phyloP scores from a whole-genome alignment of 495 filamentous ascomycete species.

The Neurospora sp. region DNA sequence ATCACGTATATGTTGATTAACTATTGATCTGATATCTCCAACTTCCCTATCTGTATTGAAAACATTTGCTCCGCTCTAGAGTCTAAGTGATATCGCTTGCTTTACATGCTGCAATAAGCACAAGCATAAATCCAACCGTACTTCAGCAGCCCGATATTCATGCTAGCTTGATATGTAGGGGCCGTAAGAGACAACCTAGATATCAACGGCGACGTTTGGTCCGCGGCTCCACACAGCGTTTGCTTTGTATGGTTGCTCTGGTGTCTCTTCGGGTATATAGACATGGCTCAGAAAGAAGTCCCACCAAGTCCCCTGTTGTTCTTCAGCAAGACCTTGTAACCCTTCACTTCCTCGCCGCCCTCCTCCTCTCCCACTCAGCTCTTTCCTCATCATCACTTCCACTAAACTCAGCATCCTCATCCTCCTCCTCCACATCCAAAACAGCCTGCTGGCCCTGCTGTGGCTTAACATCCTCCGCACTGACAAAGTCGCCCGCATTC shows the following conservation, averaged over 20 bases:
- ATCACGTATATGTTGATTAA: not conserved
- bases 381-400: constrained; percentile 44
- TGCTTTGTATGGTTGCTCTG: not conserved
- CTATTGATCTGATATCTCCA: not conserved
- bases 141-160: not conserved
- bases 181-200: not conserved
- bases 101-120: not conserved
- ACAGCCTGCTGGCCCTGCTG: constrained; percentile 2
- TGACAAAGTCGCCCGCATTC: constrained; percentile 41
- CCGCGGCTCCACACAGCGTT: not conserved
- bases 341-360: constrained; percentile 21
- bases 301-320: not conserved
- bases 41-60: not conserved
- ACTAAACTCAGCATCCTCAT: constrained; percentile 41
- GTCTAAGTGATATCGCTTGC: not conserved
- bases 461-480: constrained; percentile 20
- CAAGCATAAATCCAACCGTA: not conserved
- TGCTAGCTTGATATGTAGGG: not conserved
- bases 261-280: not conserved
- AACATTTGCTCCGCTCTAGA: not conserved
- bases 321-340: not conserved
- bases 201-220: not conserved
- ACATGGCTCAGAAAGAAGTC: not conserved
- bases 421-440: constrained; percentile 20
- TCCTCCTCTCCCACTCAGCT: constrained; percentile 39